Evolutionary conservation across 1,284 basidiomycete species (phyloP).

Genomic region (Cutaneotrichosporon cutaneum): DNA sequence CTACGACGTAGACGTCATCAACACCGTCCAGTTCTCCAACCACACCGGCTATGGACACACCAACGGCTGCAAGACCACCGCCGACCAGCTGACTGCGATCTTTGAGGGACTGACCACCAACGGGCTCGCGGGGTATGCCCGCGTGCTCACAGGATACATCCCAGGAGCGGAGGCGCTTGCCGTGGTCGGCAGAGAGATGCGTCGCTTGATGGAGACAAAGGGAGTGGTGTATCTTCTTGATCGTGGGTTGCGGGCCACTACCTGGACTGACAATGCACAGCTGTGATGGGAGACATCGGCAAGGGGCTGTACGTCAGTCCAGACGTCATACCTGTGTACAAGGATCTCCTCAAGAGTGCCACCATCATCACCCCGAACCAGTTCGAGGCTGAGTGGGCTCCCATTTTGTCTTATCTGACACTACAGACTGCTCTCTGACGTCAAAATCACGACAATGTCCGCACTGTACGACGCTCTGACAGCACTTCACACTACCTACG

Average conservation of each 20-base stretch:
- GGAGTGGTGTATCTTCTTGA: slow-evolving; percentile 81
- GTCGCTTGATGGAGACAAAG: slow-evolving; percentile 54
- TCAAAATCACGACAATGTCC: slow-evolving; percentile 63
- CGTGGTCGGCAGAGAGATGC: slow-evolving; percentile 65
- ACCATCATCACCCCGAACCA: slow-evolving; percentile 96
- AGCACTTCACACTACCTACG: slow-evolving; percentile 70
- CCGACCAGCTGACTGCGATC: slow-evolving; percentile 66
- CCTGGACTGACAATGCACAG: slow-evolving; percentile 49
- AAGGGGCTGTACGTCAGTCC: slow-evolving; percentile 77
- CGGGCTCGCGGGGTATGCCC: slow-evolving; percentile 63
- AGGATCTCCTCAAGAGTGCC: slow-evolving; percentile 69
- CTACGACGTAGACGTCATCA: slow-evolving; percentile 94
- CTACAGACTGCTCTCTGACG: slow-evolving; percentile 68
- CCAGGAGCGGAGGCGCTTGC: slow-evolving; percentile 77
- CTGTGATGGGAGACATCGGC: slow-evolving; percentile 87
- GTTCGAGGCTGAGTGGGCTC: slow-evolving; percentile 88
- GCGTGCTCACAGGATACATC: slow-evolving; percentile 84
- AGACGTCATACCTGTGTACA: slow-evolving; percentile 86
- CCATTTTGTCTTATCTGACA: neutral
- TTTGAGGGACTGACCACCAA: slow-evolving; percentile 69
- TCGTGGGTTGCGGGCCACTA: slow-evolving; percentile 60
- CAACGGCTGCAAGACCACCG: slow-evolving; percentile 70
- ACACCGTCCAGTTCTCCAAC: slow-evolving; percentile 87
- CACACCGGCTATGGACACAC: slow-evolving; percentile 80
- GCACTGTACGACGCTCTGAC: slow-evolving; percentile 69